phyloP scores from a whole-genome alignment of 805 yeast species.

The Wickerhamomyces pijperi region DNA sequence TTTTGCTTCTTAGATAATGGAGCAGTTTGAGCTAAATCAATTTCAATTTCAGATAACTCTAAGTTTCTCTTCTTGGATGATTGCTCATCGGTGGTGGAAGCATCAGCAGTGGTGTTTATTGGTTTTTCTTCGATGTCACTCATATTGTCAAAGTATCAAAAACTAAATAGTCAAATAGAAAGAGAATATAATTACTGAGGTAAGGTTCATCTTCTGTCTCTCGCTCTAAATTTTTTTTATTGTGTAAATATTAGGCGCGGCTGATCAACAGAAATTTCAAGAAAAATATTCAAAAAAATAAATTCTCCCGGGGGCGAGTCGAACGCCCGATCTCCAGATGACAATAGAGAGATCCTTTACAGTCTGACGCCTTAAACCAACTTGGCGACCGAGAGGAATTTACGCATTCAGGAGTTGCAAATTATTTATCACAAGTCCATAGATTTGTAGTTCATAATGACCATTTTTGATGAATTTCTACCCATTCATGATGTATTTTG shows the following conservation, averaged over 20 bases:
- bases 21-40: constrained; percentile 55
- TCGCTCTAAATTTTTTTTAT: not conserved
- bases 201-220: too few relatives aligned
- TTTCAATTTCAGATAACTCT: constrained; percentile 37
- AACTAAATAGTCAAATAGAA: too few relatives aligned
- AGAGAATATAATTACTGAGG: too few relatives aligned
- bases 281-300: constrained; percentile 2
- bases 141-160: constrained; percentile 15
- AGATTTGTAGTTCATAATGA: too few relatives aligned
- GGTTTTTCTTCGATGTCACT: constrained; percentile 4
- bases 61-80: constrained; percentile 12
- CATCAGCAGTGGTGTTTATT: not conserved
- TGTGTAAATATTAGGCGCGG: not conserved
- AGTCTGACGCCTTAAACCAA: constrained; percentile 28
- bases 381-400: constrained; percentile 31
- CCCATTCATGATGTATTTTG: too few relatives aligned
- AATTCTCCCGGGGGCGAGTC: constrained; percentile 28
- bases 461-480: too few relatives aligned
- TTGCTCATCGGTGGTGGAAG: not conserved
- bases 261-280: not conserved
- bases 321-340: constrained; percentile 29
- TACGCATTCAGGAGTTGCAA: too few relatives aligned
- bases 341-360: constrained; percentile 19
- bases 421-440: too few relatives aligned
- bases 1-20: constrained; percentile 90